These are phyloP conservation scores for Lactarius evosmus DNA, from an alignment of 768 basidiomycete genomes.

Conservation along the genomic window DNA sequence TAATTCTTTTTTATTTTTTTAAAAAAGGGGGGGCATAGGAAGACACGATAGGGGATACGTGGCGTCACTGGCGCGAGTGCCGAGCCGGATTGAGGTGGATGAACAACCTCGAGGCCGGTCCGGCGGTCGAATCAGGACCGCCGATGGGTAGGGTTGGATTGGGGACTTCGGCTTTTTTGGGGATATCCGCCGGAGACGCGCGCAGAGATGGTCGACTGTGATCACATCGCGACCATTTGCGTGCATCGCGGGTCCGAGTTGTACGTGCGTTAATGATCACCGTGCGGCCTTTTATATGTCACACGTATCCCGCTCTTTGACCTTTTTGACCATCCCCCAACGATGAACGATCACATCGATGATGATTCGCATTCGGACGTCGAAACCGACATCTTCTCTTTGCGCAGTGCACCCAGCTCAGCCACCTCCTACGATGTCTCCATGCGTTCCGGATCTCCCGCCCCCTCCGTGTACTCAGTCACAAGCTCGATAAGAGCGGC, in stretches of 20 bases:
- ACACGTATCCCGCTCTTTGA: constrained; percentile 10
- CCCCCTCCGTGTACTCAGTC: constrained; percentile 66
- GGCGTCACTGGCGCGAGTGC: background rate
- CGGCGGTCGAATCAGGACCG: constrained; percentile 21
- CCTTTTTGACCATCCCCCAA: constrained; percentile 17
- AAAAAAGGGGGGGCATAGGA: background rate
- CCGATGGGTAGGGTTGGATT: constrained; percentile 8
- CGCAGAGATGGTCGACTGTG: background rate
- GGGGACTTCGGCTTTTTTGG: constrained; percentile 9
- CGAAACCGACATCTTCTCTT: constrained; percentile 46
- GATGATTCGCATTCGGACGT: constrained; percentile 40
- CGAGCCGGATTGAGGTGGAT: constrained; percentile 2
- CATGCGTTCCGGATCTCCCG: constrained; percentile 63
- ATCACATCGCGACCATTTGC: background rate
- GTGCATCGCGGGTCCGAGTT: constrained; percentile 17
- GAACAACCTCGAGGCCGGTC: constrained; percentile 17
- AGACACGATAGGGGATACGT: background rate
- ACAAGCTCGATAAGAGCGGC: constrained; percentile 59
- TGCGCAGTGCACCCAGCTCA: constrained; percentile 45
- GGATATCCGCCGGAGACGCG: constrained; percentile 17
- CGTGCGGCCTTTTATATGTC: constrained; percentile 25
- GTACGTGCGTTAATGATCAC: constrained; percentile 15
- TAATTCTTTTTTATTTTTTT: background rate
- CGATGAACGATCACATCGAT: constrained; percentile 31
- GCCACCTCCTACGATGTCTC: constrained; percentile 57